Percentiles rank a stretch among this genome's conserved stretches.
Evolutionary conservation across 148 eudicot species (phyloP).

Genomic region (Hydrangea macrophylla): DNA sequence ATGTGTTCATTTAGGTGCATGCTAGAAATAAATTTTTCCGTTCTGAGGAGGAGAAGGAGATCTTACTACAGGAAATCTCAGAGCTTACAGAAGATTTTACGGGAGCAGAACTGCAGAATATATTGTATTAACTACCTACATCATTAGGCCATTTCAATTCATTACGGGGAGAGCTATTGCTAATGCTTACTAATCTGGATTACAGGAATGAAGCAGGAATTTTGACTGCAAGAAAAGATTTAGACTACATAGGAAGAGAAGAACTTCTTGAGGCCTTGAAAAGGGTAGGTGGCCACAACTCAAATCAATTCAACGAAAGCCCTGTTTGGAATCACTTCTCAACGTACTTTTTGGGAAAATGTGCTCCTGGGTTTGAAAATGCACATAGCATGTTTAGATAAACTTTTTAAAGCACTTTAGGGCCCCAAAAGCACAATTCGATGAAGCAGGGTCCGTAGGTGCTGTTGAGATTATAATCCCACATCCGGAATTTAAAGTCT

Average conservation of each 20-base stretch:
- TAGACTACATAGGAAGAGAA: slow-evolving; percentile 70
- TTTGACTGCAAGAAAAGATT: slow-evolving; percentile 89
- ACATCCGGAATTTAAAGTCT: too few species aligned
- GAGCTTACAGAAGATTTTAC: slow-evolving; percentile 82
- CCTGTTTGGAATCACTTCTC: too few species aligned
- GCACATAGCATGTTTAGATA: too few species aligned
- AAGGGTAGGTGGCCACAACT: slow-evolving; percentile 42
- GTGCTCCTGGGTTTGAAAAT: too few species aligned
- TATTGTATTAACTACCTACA: slow-evolving; percentile 41
- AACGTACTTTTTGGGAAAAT: too few species aligned
- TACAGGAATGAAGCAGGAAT: slow-evolving; percentile 91
- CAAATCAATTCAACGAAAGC: too few species aligned
- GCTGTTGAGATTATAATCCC: too few species aligned
- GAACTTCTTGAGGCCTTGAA: slow-evolving; percentile 86
- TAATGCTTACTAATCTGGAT: slow-evolving; percentile 10
- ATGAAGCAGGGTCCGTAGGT: too few species aligned
- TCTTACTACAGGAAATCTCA: slow-evolving; percentile 65
- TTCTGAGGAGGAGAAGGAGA: slow-evolving; percentile 83
- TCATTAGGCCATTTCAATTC: slow-evolving; percentile 5
- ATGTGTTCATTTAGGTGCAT: slow-evolving; percentile 47
- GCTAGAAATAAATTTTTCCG: slow-evolving; percentile 81
- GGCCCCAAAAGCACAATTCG: too few species aligned
- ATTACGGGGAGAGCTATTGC: not conserved
- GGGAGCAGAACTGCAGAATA: slow-evolving; percentile 91
- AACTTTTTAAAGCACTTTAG: too few species aligned